Percentiles rank a stretch among this genome's conserved stretches.
phyloP scores from a whole-genome alignment of 2,329 filamentous ascomycete genomes.

The Botryotinia calthae region DNA sequence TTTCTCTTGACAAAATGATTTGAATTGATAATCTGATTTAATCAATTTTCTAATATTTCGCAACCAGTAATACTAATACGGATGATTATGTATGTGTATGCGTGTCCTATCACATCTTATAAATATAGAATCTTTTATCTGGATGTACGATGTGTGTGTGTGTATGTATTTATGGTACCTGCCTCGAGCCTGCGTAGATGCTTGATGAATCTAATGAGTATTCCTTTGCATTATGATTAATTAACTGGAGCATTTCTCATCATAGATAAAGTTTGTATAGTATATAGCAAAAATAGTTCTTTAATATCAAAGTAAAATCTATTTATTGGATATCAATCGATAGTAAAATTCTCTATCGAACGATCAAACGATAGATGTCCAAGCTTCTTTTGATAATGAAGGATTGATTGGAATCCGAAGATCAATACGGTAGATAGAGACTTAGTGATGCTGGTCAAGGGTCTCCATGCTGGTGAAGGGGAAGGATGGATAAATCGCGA shows the following conservation, averaged over 20 bases:
- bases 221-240: neutral
- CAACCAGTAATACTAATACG: neutral
- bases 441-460: neutral
- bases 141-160: neutral
- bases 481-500: neutral
- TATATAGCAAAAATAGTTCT: neutral
- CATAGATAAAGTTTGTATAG: neutral
- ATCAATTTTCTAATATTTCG: neutral
- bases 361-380: neutral
- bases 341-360: neutral
- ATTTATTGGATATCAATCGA: neutral
- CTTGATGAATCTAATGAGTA: neutral
- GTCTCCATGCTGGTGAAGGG: neutral
- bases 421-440: conserved; percentile 1
- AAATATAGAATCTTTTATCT: neutral
- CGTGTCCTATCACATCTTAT: neutral
- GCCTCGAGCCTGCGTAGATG: neutral
- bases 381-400: conserved; percentile 6
- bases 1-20: neutral
- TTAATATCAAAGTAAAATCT: neutral
- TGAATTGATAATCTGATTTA: neutral
- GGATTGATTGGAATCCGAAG: conserved; percentile 9
- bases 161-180: neutral
- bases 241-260: neutral
- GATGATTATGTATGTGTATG: neutral